Percentiles rank a stretch among this genome's conserved stretches.
Conservation (phyloP, 1,284 basidiomycete genomes). For the Ganoderma resinaceum region DNA sequence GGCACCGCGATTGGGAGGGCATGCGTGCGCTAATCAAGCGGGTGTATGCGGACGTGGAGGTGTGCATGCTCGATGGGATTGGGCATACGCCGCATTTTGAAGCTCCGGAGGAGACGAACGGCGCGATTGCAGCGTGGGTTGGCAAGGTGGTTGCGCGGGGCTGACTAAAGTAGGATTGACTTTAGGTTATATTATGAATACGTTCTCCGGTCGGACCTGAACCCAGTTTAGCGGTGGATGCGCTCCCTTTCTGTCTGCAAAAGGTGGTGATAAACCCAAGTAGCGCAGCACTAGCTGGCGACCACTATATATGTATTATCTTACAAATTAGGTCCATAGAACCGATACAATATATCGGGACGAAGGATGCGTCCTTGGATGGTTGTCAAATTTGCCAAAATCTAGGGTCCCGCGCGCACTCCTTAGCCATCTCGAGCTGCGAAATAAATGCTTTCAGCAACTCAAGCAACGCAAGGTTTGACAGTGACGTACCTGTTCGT, state of each 20-base stretch:
- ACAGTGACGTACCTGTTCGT: conserved; percentile 52
- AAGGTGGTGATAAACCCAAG: too few species aligned
- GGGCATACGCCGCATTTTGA: conserved; percentile 42
- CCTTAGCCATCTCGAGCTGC: conserved; percentile 72
- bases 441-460: background rate
- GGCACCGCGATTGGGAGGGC: conserved; percentile 32
- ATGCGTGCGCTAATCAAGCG: conserved; percentile 37
- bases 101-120: conserved; percentile 19
- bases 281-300: too few species aligned
- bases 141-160: background rate
- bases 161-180: background rate
- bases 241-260: too few species aligned
- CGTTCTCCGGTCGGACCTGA: background rate
- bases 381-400: conserved; percentile 41
- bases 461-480: background rate
- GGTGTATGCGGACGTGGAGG: conserved; percentile 39
- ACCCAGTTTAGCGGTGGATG: too few species aligned
- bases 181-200: background rate
- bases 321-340: background rate
- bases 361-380: background rate
- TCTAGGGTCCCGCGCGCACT: conserved; percentile 53
- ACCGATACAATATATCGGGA: background rate
- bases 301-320: too few species aligned
- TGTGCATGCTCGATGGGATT: conserved; percentile 39
- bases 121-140: background rate